Base-by-base conservation (phyloP, 768 basidiomycete genomes). In the Pulveroboletus sp. region DNA sequence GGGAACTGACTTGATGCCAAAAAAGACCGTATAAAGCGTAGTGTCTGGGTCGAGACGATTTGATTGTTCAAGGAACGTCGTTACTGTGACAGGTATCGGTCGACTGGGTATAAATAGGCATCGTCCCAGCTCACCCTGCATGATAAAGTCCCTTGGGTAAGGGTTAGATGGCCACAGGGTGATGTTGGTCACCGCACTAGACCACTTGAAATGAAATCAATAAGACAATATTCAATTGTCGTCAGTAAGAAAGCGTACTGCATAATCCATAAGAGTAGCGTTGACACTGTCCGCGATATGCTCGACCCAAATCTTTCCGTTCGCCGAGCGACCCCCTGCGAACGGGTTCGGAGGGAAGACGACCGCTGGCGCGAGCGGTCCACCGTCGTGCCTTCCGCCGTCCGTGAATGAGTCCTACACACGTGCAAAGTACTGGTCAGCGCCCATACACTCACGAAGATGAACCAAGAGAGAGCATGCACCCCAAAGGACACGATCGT, bases 401-500 rank as follows among this genome's bases (percentile, higher is more conserved):
- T 77, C 75, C 0, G 77, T 79, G 50, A 73, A 80, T 8, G 74
- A 76, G 50, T 80, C 77, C 76, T 73, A 47, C 30, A 32, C 11
- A 15, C 8, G 28, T 36, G 4, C 14, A 30, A 35, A 28, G 38
- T 21, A 32, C 6, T 3, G 10, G 39, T 50, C 6, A 51, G 9
- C 10, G 2, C n/a, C 14, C 31, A 7, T 6, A 9, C n/a, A 35
- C 18, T 13, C 26, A 42, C 18, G 15, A 10, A 30, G 6, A 39
- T 9, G 15, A 41, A 33, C 21, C 14, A 6, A 30, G 17, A 0
- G 17, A 0, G 44, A 3, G 6, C 10, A 65, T 69, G 39, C 56
- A 77, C 79, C 18, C 78, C 76, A 49, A 81, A 80, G 1, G 77
- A 70, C 1, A 81, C 79, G 35, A 81, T 73, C 6, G 75, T 81